Evolutionary conservation across 495 filamentous ascomycete species (phyloP), one percentile per base, ranked within the genome.

Genomic region (Aspergillus taichungensis): DNA sequence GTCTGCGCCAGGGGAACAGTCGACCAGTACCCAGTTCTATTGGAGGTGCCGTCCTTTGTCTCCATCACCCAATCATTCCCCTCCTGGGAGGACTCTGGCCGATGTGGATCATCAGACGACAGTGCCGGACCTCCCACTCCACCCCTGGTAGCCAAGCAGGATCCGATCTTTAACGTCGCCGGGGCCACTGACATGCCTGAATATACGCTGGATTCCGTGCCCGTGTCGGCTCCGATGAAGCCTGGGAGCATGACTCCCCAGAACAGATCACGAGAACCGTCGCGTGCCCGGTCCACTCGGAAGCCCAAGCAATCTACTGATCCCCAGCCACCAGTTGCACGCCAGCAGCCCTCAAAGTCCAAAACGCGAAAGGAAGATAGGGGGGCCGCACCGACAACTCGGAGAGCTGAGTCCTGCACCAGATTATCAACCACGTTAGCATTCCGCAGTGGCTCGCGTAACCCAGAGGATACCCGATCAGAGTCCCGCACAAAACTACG

Each of bases 11-110:
- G 70, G 45, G 73, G 73, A 32, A 60, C 60, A 18, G 50, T 74
- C 47, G 68, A 74, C 43, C 73, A 77, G 44, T 57, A 61, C 13
- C 72, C 72, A 0, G 54, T 77, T 40, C 55, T 77, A 27, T 43
- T 71, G 24, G 54, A 64, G 33, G 37, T 53, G 6, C 30, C 56
- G 37, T 49, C 51, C 47, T 47, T 55, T 34, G 29, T 51, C 0
- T 54, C 53, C 1, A 44, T 40, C 30, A 46, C 45, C 24, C 51
- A 51, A 8, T 43, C 43, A 27, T 47, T 43, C 27, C 35, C 44
- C 8, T 36, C 44, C 8, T 36, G 43, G 27, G 46, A 30, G 31
- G 40, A 57, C 32, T 46, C 47, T 28, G 44, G 54, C 11, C 48
- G 60, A 3, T 54, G 53, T 30, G 45, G 53, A n/a, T 62, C 62